Evolutionary conservation across 208 protist species (phyloP).

Genomic region (Leishmania tarentolae): DNA sequence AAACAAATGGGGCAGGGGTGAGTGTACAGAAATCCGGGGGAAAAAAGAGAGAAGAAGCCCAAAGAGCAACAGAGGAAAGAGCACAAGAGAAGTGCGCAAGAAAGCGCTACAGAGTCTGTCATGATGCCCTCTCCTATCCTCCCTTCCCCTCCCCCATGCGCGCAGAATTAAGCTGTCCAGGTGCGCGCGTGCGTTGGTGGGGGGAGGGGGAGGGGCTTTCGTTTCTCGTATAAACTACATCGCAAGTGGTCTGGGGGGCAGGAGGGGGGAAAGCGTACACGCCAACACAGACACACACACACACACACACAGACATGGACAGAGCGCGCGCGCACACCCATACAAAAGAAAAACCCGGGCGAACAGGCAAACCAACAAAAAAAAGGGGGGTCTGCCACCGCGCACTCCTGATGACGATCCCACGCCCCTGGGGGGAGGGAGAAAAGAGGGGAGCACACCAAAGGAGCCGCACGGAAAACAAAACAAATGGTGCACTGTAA

Average conservation of each 20-base stretch:
- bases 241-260: neutral
- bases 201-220: neutral
- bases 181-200: neutral
- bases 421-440: neutral
- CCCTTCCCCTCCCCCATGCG: neutral
- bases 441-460: too few species aligned
- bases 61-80: neutral
- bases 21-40: too few species aligned
- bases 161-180: neutral
- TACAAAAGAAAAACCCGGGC: neutral
- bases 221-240: constrained; percentile 6
- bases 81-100: neutral
- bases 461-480: constrained; percentile 12
- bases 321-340: neutral
- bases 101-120: neutral
- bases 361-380: too few species aligned
- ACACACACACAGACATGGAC: neutral
- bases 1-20: neutral
- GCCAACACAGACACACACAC: neutral
- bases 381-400: neutral
- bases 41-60: neutral
- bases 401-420: neutral
- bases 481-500: neutral
- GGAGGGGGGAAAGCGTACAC: neutral
- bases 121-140: neutral